Base-by-base conservation (phyloP, 495 filamentous ascomycete genomes). In the Aspergillus olivimuriae region DNA sequence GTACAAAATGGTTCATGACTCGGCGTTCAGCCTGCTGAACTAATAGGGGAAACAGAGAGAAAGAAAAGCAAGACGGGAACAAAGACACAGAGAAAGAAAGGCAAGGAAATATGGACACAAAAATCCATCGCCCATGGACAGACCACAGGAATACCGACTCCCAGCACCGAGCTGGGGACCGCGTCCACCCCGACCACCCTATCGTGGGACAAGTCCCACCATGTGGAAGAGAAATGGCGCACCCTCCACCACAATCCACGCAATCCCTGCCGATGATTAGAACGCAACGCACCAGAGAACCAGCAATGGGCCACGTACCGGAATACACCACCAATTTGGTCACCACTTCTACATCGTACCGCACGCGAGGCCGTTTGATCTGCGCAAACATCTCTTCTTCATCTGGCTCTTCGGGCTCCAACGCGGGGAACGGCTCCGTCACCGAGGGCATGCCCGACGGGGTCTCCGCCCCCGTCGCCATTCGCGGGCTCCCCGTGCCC, bases 291-390 rank as follows among this genome's bases (percentile, higher is more conserved):
- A 12, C n/a, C 1, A 23, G 2, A 40, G 6, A 16, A 9, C 21
- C 2, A 41, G 41, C 47, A n/a, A 43, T n/a, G n/a, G n/a, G n/a
- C n/a, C n/a, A n/a, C 9, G 50, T 69, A 94, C 91, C 92, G 46
- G 82, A 74, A 73, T 98, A 98, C 31, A 98, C 89, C 55, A 98
- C 84, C 40, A 98, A 69, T 66, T 95, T 97, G 14, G 92, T 97
- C 32, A 97, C 80, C 16, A 98, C 91, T 59, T 98, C 92, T 7
- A 96, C 91, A 67, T 98, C 92, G 57, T 98, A 98, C 49, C 89
- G 75, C 21, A 95, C 89, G 41, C 92, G 80, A 15, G 92, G 89
- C 62, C 82, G 89, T 43, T 89, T 82, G 40, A 97, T 75, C 58
- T 75, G 79, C 14, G 80, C 81, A 60, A 96, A 95, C 53, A 98